Conservation (phyloP, 2,329 filamentous ascomycete species). For the Cladophialophora yegresii region DNA sequence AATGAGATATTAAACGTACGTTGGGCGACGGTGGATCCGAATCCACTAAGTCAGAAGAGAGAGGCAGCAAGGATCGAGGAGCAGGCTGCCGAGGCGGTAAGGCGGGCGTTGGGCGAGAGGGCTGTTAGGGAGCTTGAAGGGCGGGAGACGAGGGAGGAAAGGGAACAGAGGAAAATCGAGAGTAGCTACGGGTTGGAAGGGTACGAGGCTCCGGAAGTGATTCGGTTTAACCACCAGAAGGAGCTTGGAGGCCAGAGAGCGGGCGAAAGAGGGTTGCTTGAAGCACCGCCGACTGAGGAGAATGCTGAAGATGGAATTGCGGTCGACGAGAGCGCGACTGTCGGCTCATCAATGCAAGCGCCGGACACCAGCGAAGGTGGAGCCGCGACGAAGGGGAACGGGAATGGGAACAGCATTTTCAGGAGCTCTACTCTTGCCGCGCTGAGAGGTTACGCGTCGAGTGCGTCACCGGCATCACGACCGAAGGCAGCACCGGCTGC, state of each 20-base stretch:
- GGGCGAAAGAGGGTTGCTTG: slow-evolving; percentile 52
- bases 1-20: slow-evolving; percentile 91
- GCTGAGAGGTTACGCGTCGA: slow-evolving; percentile 59
- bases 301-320: slow-evolving; percentile 42
- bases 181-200: slow-evolving; percentile 78
- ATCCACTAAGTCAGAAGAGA: slow-evolving; percentile 88
- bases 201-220: slow-evolving; percentile 90
- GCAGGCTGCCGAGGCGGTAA: slow-evolving; percentile 91
- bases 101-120: slow-evolving; percentile 80
- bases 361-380: neutral
- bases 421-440: slow-evolving; percentile 80
- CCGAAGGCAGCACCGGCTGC: slow-evolving; percentile 58
- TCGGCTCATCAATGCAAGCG: slow-evolving; percentile 25
- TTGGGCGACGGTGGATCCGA: slow-evolving; percentile 96
- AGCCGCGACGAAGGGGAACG: slow-evolving; percentile 37
- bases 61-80: slow-evolving; percentile 89
- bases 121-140: slow-evolving; percentile 95
- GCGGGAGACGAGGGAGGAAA: slow-evolving; percentile 79
- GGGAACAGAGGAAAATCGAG: slow-evolving; percentile 85
- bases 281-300: slow-evolving; percentile 34
- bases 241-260: slow-evolving; percentile 64
- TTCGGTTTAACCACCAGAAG: slow-evolving; percentile 83
- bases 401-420: slow-evolving; percentile 65
- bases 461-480: slow-evolving; percentile 45
- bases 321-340: slow-evolving; percentile 7